phyloP scores from a whole-genome alignment of 495 filamentous ascomycete genomes.

The Neurospora sp. region DNA sequence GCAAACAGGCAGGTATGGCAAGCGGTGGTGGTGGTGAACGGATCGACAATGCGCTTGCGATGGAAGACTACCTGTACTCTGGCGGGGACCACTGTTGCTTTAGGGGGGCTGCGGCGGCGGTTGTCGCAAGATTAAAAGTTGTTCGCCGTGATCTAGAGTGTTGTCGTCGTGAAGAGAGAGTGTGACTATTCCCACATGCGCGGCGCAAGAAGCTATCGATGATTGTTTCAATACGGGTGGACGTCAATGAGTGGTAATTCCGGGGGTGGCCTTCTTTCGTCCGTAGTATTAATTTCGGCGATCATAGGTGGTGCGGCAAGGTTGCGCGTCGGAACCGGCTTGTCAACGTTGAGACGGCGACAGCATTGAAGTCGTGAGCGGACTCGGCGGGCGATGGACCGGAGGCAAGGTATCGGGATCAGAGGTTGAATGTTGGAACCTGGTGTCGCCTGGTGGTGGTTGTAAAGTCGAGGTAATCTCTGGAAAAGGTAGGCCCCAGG shows the following conservation, averaged over 20 bases:
- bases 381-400: background rate
- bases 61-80: background rate
- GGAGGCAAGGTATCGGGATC: background rate
- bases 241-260: background rate
- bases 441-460: background rate
- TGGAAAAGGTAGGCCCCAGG: constrained; percentile 1
- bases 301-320: background rate
- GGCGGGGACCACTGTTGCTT: background rate
- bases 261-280: background rate
- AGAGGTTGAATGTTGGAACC: background rate
- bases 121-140: background rate
- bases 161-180: background rate
- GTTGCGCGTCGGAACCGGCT: background rate
- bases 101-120: background rate
- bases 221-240: background rate
- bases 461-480: constrained; percentile 1
- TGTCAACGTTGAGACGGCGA: background rate
- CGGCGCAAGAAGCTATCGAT: background rate
- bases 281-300: background rate
- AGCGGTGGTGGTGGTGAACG: background rate
- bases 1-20: background rate
- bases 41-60: background rate
- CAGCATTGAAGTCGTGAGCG: background rate
- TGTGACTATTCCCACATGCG: background rate
- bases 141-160: background rate